Evolutionary conservation across 108 stramenopile genomes (phyloP).

Genomic region (Skeletonema costatum): DNA sequence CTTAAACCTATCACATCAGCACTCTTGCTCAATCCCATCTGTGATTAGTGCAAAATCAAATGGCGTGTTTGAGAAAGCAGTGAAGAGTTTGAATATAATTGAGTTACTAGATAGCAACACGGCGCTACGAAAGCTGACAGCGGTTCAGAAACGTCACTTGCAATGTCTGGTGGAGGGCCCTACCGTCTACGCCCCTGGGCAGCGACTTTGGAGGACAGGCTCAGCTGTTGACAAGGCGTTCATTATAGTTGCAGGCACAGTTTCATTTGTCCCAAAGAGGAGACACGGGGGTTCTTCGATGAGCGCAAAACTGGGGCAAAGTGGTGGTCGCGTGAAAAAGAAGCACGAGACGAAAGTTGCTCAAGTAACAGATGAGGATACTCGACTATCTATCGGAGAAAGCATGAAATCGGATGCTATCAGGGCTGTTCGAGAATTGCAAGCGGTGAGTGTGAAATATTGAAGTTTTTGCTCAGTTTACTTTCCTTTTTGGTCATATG

Average conservation of each 20-base stretch:
- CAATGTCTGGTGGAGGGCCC: constrained; percentile 85
- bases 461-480: neutral
- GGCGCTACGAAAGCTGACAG: constrained; percentile 76
- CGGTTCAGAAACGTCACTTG: constrained; percentile 86
- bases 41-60: constrained; percentile 26
- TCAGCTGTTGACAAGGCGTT: constrained; percentile 80
- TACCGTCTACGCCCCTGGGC: constrained; percentile 69
- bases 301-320: neutral
- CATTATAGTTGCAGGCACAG: constrained; percentile 81
- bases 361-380: neutral
- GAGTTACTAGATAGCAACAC: constrained; percentile 82
- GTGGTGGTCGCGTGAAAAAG: constrained; percentile 15
- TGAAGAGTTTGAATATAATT: constrained; percentile 64
- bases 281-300: constrained; percentile 61
- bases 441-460: constrained; percentile 28
- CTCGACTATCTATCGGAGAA: constrained; percentile 20
- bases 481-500: neutral
- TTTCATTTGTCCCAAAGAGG: constrained; percentile 73
- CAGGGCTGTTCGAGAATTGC: constrained; percentile 59
- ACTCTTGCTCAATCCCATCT: constrained; percentile 33
- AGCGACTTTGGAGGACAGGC: constrained; percentile 79
- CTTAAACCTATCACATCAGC: constrained; percentile 54
- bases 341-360: constrained; percentile 14
- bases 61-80: constrained; percentile 43
- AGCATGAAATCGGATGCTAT: constrained; percentile 46